phyloP scores from a whole-genome alignment of 805 yeast species.

The Candida koratica region DNA sequence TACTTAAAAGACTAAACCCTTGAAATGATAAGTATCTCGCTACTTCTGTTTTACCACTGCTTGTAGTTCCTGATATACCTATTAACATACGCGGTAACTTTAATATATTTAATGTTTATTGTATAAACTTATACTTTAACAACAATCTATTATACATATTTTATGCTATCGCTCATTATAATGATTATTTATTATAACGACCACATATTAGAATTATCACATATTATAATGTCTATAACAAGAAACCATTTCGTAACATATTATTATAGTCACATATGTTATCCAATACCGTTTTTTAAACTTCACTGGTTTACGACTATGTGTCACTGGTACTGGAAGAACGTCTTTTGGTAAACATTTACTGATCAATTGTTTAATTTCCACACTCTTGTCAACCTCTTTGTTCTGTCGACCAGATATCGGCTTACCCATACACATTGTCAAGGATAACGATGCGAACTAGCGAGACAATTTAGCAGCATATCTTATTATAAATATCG shows the following conservation, averaged over 20 bases:
- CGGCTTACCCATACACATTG: slow-evolving; percentile 6
- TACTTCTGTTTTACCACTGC: slow-evolving; percentile 65
- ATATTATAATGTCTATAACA: no score
- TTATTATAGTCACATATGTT: not conserved
- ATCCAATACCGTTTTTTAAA: not conserved
- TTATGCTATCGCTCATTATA: no score
- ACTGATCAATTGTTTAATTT: no score
- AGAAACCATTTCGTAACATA: slow-evolving; percentile 1
- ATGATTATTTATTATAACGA: no score
- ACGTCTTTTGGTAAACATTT: no score
- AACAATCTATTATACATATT: no score
- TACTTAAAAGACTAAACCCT: slow-evolving; percentile 43
- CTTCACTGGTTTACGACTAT: not conserved
- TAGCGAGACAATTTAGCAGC: not conserved
- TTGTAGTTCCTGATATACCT: slow-evolving; percentile 67
- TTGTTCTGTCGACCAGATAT: not conserved
- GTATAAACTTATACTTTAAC: no score
- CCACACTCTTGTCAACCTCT: not conserved
- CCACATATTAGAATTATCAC: no score
- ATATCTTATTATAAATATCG: no score
- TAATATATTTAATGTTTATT: not conserved
- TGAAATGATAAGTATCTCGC: slow-evolving; percentile 52
- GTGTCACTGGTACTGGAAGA: slow-evolving; percentile 4
- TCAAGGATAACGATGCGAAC: slow-evolving; percentile 1
- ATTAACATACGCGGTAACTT: slow-evolving; percentile 49